These are phyloP conservation scores for Magnaporthales sp. DNA, from an alignment of 2,329 filamentous ascomycete species.

Conservation along the genomic window DNA sequence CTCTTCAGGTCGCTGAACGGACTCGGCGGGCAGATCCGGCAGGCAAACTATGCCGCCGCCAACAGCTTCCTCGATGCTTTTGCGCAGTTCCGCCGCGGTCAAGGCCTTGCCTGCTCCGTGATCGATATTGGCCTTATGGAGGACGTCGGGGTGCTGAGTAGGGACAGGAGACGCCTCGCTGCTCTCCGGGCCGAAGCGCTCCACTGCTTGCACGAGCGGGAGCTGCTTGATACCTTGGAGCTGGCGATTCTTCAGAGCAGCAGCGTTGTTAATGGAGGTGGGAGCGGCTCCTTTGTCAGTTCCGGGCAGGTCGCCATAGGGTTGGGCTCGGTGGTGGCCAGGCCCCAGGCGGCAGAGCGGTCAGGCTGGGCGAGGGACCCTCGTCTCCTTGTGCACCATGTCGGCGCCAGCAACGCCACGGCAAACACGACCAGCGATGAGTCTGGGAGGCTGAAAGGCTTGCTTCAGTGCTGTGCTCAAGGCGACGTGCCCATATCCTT, in stretches of 20 bases:
- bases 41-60: conserved; percentile 23
- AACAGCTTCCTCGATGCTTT: conserved; percentile 23
- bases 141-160: conserved; percentile 9
- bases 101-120: conserved; percentile 18
- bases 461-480: background rate
- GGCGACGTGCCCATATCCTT: background rate
- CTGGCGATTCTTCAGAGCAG: conserved; percentile 1
- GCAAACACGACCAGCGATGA: background rate
- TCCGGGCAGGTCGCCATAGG: conserved; percentile 6
- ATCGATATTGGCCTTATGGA: conserved; percentile 23
- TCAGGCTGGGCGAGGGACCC: background rate
- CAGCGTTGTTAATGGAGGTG: background rate
- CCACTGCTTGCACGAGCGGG: conserved; percentile 6
- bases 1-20: conserved; percentile 8
- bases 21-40: conserved; percentile 12
- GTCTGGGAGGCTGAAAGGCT: background rate
- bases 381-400: background rate
- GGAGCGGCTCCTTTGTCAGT: background rate
- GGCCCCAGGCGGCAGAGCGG: too few relatives aligned
- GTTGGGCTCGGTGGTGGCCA: background rate
- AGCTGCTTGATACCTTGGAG: conserved; percentile 7
- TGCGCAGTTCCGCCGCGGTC: conserved; percentile 17
- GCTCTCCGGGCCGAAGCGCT: conserved; percentile 3
- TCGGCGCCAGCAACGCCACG: background rate
- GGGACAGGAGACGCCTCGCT: conserved; percentile 4